Percentiles rank a stretch among this genome's conserved stretches.
Evolutionary conservation across 805 yeast species (phyloP).

Genomic region (Helenozyma rhizophorensis): DNA sequence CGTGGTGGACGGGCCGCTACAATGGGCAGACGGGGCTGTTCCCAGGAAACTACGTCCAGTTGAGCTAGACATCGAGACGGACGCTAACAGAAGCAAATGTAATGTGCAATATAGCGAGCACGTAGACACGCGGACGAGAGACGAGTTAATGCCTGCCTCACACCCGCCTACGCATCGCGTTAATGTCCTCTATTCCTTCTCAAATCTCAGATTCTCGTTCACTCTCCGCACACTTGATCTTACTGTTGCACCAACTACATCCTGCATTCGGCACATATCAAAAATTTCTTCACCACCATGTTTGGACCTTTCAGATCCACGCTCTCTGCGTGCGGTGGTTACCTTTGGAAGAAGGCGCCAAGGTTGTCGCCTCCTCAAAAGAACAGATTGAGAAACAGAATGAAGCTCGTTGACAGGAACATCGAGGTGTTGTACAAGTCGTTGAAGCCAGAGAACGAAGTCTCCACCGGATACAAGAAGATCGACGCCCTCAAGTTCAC

Average conservation of each 20-base stretch:
- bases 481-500: constrained; percentile 32
- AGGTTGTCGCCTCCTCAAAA: constrained; percentile 73
- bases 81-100: no score
- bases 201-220: no score
- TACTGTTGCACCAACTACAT: no score
- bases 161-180: no score
- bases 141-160: no score
- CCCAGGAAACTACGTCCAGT: constrained; percentile 94
- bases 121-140: no score
- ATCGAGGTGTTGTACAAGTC: constrained; percentile 57
- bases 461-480: constrained; percentile 32
- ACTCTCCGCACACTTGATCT: no score
- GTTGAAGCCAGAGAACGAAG: constrained; percentile 20
- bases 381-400: constrained; percentile 76
- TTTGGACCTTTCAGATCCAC: constrained; percentile 72
- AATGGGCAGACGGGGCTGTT: constrained; percentile 88
- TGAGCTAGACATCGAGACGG: no score
- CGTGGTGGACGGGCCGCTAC: constrained; percentile 95
- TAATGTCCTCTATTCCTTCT: no score
- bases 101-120: no score
- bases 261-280: no score
- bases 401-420: constrained; percentile 76
- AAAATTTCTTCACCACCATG: constrained; percentile 30
- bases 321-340: constrained; percentile 59
- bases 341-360: constrained; percentile 54